phyloP scores from a whole-genome alignment of 2,329 filamentous ascomycete species.

The Coniochaeta hoffmannii region DNA sequence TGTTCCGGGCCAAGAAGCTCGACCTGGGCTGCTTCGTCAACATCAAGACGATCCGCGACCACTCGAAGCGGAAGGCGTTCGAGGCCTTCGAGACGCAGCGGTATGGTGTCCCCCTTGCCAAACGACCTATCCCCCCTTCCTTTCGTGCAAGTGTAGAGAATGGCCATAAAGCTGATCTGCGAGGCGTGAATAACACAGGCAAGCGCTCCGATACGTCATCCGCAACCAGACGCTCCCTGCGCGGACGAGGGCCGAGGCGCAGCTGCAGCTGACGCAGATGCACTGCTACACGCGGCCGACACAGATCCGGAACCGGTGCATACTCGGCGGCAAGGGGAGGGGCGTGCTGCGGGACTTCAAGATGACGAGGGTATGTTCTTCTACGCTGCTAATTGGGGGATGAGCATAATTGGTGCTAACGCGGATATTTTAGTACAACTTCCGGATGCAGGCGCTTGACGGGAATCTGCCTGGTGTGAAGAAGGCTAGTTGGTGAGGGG shows the following conservation, averaged over 20 bases:
- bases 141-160: no score
- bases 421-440: slow-evolving; percentile 66
- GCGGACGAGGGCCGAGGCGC: slow-evolving; percentile 80
- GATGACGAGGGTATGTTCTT: slow-evolving; percentile 71
- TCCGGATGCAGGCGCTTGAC: slow-evolving; percentile 79
- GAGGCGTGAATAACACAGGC: slow-evolving; percentile 43
- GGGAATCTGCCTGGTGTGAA: slow-evolving; percentile 86
- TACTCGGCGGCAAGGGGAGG: slow-evolving; percentile 80
- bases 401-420: slow-evolving; percentile 16
- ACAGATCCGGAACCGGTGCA: slow-evolving; percentile 90
- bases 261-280: slow-evolving; percentile 91
- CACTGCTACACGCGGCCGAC: slow-evolving; percentile 90
- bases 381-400: background rate
- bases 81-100: slow-evolving; percentile 81
- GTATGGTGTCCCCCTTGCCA: slow-evolving; percentile 38
- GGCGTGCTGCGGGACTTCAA: slow-evolving; percentile 93
- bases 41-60: slow-evolving; percentile 79
- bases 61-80: slow-evolving; percentile 93
- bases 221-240: slow-evolving; percentile 82
- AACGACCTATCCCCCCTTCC: background rate
- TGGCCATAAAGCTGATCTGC: no score
- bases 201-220: slow-evolving; percentile 88
- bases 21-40: slow-evolving; percentile 87
- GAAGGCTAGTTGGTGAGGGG: slow-evolving; percentile 86
- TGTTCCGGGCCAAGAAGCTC: slow-evolving; percentile 85